Base-by-base conservation (phyloP, 2,329 filamentous ascomycete genomes). In the Pseudophaeomoniella oleicola region DNA sequence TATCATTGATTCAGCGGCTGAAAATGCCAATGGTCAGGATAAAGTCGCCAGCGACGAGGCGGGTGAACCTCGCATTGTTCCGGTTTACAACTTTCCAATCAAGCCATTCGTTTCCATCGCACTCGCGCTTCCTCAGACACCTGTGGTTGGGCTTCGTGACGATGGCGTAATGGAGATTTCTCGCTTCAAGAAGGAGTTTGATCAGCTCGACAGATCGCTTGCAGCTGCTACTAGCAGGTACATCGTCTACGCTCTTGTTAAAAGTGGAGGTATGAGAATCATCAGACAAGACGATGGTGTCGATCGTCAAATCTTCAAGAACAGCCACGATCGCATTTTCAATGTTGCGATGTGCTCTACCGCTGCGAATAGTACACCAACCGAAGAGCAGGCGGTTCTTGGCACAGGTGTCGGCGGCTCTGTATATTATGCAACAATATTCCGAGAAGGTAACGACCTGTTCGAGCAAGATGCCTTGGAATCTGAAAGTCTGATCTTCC, bases 81-180 rank as follows among this genome's bases (percentile, higher is more conserved):
- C 74, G 53, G 87, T 96, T 33, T 90, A 83, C 64, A 93, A 93
- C 57, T 94, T 98, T 57, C 90, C 90, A 12, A 85, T 98, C 79
- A 84, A 81, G 57, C 90, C 90, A 3, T 98, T 92, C 69, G 87
- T 93, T 45, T 81, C 87, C 14, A 90, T 98, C 52, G 77, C 74
- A 10, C 72, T 96, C 48, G 57, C 69, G 51, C 53, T 58, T 60
- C 66, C 75, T 54, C 63, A 72, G 44, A 58, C 67, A 42, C 59
- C 68, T 41, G 59, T 70, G 11, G 66, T 75, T 40, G 56, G 67
- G 16, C 78, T 96, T 56, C 78, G 80, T 27, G 75, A 84, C 39
- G 81, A 88, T 46, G 72, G 79, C 31, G 78, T 94, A 49, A 82
- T 94, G 67, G 85, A 94, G 48, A 90, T 98, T 53, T 88, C 90